Base-by-base conservation (phyloP, 345 rosid genomes). In the Physaria fendleri region DNA sequence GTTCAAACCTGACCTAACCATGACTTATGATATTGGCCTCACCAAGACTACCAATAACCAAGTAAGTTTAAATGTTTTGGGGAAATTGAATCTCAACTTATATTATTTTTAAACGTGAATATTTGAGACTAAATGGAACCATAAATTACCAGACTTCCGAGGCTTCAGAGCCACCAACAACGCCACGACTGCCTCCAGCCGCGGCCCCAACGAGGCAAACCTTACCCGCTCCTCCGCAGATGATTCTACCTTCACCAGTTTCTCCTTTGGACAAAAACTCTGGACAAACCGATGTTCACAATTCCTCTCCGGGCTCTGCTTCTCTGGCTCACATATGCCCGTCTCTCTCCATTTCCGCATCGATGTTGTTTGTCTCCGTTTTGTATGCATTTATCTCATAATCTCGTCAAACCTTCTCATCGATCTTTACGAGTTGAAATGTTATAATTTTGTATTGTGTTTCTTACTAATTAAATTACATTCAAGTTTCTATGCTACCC, bases 1-100 rank as follows among this genome's bases (percentile, higher is more conserved):
- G 62, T 93, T 81, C 65, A 83, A 78, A 64, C 64, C 84, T 14
- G 99, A 87, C 64, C 77, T 85, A 40, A 72, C 94, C 54, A 68
- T 79, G 89, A 82, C 78, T 42, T 93, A 83, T 8, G 94, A 93
- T 28, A 73, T 69, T 1, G 99, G 99, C 5, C 94, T 93, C 55
- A 62, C 78, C 48, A 77, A 78, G 55, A 78, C 50, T 24, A 45
- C 57, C 57, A 71, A 5, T 47, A 66, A 69, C 52, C 74, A 55
- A 55, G 74, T 69, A 69, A 55, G 73, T 23, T 20, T 16, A 7
- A 16, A 7, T 11, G 16, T 39, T 4, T 10, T 12, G 15, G 3
- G 4, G n/a, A 34, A 12, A 34, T 34, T n/a, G 15, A n/a, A 34
- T 34, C 0, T n/a, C 6, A 34, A 34, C 15, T 34, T n/a, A n/a